phyloP scores from a whole-genome alignment of 306 rosid genomes.

The Alnus glutinosa region DNA sequence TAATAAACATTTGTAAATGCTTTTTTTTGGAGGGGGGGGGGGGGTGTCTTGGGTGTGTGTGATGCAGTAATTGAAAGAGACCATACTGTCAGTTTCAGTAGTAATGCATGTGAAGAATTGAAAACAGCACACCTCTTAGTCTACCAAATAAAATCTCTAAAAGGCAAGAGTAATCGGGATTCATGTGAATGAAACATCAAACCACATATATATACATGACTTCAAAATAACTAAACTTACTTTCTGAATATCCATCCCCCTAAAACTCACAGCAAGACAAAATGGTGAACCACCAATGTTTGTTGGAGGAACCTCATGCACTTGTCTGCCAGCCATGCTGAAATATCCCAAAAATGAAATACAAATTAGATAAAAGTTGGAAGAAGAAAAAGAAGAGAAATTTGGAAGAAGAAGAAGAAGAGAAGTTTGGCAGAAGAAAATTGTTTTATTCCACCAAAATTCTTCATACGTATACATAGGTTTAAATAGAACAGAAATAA shows the following conservation, averaged over 20 bases:
- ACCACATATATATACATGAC: background rate
- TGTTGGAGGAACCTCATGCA: slow-evolving; percentile 71
- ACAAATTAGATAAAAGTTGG: background rate
- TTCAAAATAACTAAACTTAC: slow-evolving; percentile 40
- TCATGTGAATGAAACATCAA: background rate
- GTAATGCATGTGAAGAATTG: slow-evolving; percentile 13
- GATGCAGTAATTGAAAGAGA: background rate
- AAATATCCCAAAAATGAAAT: slow-evolving; percentile 30
- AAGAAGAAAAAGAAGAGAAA: too few species aligned
- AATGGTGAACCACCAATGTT: slow-evolving; percentile 71
- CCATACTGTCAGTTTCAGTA: background rate
- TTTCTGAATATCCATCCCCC: slow-evolving; percentile 84
- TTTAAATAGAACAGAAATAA: too few species aligned
- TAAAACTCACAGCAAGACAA: slow-evolving; percentile 70
- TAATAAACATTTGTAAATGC: background rate
- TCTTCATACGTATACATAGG: too few species aligned
- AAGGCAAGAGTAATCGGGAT: background rate
- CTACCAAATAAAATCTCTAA: background rate
- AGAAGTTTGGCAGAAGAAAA: too few species aligned
- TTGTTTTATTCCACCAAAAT: too few species aligned
- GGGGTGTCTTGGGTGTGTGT: background rate
- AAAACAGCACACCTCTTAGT: slow-evolving; percentile 7
- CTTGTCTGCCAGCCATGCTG: slow-evolving; percentile 94
- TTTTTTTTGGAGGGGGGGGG: too few species aligned
- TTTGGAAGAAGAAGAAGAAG: too few species aligned